phyloP scores from a whole-genome alignment of 2,329 filamentous ascomycete species.

The Pseudogymnoascus sp. region DNA sequence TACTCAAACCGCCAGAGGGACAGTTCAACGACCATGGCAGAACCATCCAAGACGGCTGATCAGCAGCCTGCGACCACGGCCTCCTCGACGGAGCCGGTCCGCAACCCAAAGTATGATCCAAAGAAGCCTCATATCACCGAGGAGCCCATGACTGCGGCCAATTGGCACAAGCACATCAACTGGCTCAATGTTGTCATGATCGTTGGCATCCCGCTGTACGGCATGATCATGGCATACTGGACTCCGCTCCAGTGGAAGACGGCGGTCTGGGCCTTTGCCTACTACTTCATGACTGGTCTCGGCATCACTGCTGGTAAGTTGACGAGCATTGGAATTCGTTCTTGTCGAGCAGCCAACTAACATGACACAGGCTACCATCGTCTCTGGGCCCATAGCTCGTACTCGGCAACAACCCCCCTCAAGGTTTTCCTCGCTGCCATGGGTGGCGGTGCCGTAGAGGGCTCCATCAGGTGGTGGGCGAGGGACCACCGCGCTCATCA shows the following conservation, averaged over 20 bases:
- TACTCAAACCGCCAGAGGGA: neutral
- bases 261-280: conserved; percentile 61
- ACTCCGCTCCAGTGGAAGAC: conserved; percentile 67
- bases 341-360: neutral
- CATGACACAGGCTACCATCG: conserved; percentile 57
- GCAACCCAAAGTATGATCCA: conserved; percentile 38
- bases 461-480: conserved; percentile 84
- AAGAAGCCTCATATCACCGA: conserved; percentile 84
- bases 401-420: conserved; percentile 67
- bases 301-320: conserved; percentile 67
- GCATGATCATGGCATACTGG: conserved; percentile 68
- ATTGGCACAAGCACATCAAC: conserved; percentile 90
- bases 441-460: conserved; percentile 75
- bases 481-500: conserved; percentile 82
- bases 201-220: conserved; percentile 65
- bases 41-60: conserved; percentile 12
- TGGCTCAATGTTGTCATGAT: conserved; percentile 86
- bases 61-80: conserved; percentile 22
- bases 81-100: conserved; percentile 20
- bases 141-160: conserved; percentile 66
- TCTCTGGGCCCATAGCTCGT: conserved; percentile 80
- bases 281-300: conserved; percentile 78
- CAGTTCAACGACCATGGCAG: conserved; percentile 1
- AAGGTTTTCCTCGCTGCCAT: conserved; percentile 76
- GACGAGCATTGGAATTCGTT: neutral